Base-by-base conservation (phyloP, 2,329 filamentous ascomycete genomes). In the Penicillium occitanis region DNA sequence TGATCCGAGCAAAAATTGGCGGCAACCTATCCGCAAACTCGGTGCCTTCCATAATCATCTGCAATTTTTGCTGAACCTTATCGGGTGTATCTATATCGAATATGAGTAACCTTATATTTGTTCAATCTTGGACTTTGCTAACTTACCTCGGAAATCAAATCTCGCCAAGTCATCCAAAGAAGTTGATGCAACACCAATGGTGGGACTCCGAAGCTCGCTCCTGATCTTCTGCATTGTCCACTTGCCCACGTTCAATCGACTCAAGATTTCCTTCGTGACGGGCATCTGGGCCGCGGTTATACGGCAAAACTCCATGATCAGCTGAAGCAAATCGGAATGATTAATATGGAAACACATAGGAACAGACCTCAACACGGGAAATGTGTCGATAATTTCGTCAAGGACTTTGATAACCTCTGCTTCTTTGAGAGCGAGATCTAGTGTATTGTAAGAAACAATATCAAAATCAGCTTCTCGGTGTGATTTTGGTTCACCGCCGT, bases 401-500 rank as follows among this genome's bases (percentile, higher is more conserved):
- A 98, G 81, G 2, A 98, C 93, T 72, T 97, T 98, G 71, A 99
- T 87, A 0, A 93, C 90, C 77, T 98, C 94, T 0, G 94, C 94
- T 77, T 99, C 95, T 73, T 96, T 96, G 65, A 97, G 78, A 0
- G 93, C 90, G 55, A 96, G 82, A 73, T 98, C 93, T 5, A 93
- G 79, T 0, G 90, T 90, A 71, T 93, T 89, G 53, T 87, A 86
- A 0, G 93, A 94, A n/a, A 97, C 86, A 67, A 99, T 93, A 78
- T 99, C 95, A 76, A 98, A 99, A 76, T 98, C 93, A 2, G 96
- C 93, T 75, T 98, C 95, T 10, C 91, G 90, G 75, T 92, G 90
- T 73, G 90, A 90, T 65, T 86, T 85, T 6, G 95, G 95, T 71
- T 96, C 91, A 1, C 92, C 91, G 7, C 92, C 93, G 64, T 88